phyloP scores from a whole-genome alignment of 257 asterid species.

The Przewalskia tangutica region DNA sequence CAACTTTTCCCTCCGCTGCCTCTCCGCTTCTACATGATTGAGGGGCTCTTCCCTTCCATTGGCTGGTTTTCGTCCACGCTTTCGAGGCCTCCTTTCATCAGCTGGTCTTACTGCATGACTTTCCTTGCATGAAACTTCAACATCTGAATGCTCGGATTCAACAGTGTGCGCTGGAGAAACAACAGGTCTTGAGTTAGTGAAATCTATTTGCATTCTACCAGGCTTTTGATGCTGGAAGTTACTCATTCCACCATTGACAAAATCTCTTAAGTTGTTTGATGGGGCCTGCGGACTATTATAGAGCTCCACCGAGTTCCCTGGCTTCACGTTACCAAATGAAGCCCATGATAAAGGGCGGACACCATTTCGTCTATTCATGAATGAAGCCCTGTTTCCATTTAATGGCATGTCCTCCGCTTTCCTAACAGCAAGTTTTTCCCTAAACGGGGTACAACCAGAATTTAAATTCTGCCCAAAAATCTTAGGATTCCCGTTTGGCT shows the following conservation, averaged over 20 bases:
- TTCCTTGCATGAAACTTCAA: conserved; percentile 58
- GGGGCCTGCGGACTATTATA: conserved; percentile 31
- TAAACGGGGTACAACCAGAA: conserved; percentile 14
- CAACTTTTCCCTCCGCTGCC: conserved; percentile 78
- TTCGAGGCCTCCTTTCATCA: conserved; percentile 60
- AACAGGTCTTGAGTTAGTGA: conserved; percentile 34
- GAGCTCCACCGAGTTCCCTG: conserved; percentile 17
- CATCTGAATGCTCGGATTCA: conserved; percentile 74
- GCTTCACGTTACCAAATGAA: conserved; percentile 23
- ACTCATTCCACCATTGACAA: conserved; percentile 25
- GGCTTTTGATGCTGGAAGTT: conserved; percentile 46
- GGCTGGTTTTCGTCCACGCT: conserved; percentile 86
- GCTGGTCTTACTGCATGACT: conserved; percentile 19
- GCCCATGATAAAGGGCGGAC: conserved; percentile 33
- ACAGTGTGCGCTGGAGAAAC: conserved; percentile 26
- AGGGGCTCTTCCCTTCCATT: conserved; percentile 82
- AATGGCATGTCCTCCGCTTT: conserved; percentile 26
- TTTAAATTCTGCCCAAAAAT: conserved; percentile 69
- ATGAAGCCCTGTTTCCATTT: conserved; percentile 30
- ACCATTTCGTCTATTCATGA: conserved; percentile 35
- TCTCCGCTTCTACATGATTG: conserved; percentile 83
- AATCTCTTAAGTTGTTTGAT: conserved; percentile 17
- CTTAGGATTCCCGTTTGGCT: conserved; percentile 30
- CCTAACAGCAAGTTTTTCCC: conserved; percentile 31
- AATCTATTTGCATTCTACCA: conserved; percentile 51